A percentile compares a stretch with the other conserved stretches of the same genome.
These are phyloP conservation scores for Penicillium antarcticum DNA, from an alignment of 495 filamentous ascomycete species.

Conservation along the genomic window DNA sequence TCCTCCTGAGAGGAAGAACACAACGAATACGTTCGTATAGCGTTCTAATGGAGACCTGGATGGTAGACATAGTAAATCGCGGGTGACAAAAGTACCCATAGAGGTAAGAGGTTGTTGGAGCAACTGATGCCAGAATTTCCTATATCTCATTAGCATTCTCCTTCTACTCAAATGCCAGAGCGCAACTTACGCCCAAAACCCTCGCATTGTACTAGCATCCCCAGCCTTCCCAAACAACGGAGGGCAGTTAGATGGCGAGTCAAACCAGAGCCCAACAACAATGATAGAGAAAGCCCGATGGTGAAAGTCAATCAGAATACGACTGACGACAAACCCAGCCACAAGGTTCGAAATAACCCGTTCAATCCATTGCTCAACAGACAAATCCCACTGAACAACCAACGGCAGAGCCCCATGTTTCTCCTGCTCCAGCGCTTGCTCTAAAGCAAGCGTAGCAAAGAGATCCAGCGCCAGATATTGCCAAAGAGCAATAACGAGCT, in stretches of 20 bases:
- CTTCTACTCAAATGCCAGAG: not conserved
- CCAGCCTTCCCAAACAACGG: constrained; percentile 29
- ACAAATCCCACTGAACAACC: constrained; percentile 15
- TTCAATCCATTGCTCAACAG: constrained; percentile 18
- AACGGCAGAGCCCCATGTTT: constrained; percentile 5
- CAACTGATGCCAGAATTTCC: constrained; percentile 43
- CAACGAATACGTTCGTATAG: constrained; percentile 26
- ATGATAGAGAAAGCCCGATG: constrained; percentile 21
- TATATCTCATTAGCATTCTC: constrained; percentile 8
- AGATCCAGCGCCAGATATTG: constrained; percentile 24
- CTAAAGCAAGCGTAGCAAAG: constrained; percentile 10
- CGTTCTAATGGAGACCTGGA: constrained; percentile 18
- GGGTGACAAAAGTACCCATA: constrained; percentile 20
- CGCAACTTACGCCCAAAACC: constrained; percentile 29
- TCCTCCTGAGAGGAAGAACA: constrained; percentile 31
- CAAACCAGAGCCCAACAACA: constrained; percentile 14
- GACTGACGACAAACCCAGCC: constrained; percentile 18
- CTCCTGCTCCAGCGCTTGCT: constrained; percentile 12
- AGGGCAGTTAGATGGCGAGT: constrained; percentile 29
- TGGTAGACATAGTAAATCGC: constrained; percentile 19
- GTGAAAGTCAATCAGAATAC: constrained; percentile 18
- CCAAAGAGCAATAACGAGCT: constrained; percentile 13
- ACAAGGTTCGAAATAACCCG: constrained; percentile 15
- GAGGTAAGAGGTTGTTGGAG: constrained; percentile 29
- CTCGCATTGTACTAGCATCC: constrained; percentile 30